Base-by-base conservation (phyloP, 2,329 filamentous ascomycete genomes). In the Geosmithia flava region DNA sequence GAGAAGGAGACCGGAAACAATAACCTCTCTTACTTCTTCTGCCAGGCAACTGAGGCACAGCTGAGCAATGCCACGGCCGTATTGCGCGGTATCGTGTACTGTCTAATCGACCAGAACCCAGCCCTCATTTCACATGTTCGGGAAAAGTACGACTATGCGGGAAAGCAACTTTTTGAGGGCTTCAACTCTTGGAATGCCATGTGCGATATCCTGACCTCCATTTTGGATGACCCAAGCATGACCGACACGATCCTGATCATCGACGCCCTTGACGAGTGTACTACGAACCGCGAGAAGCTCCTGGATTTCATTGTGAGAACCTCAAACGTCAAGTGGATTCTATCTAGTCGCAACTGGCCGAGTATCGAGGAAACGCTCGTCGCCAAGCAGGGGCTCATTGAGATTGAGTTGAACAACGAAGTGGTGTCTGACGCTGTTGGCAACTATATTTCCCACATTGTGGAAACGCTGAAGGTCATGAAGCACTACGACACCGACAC, bases 241-340 rank as follows among this genome's bases (percentile, higher is more conserved):
- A 16, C 54, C 1, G 51, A 13, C 0, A 58, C 56, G 0, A 60
- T 60, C 50, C 47, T 76, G 4, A 50, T 73, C 13, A 55, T 76
- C 42, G 69, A 75, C 54, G 70, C 68, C 1, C 64, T 75, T 1
- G 69, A 76, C 49, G 69, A 75, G 53, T 72, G 68, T 49, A 49
- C 45, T 15, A 20, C 37, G 3, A 60, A 55, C 19, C 49, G 54
- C 19, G 20, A 46, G 0, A 44, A 59, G 40, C 63, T 74, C 3
- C 54, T 74, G 13, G 44, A 62, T 0, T 51, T 69, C 13, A 61
- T 72, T 44, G 45, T 53, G 15, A 46, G 57, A 29, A 51, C 45
- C 0, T 58, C 53, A 13, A 47, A 50, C 1, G 54, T 63, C 2
- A 74, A 69, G 51, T 72, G 67, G 63, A 49, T 74, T 16, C 50